Evolutionary conservation across 2,329 filamentous ascomycete genomes (phyloP).

Genomic region (Neofusicoccum laricinum): DNA sequence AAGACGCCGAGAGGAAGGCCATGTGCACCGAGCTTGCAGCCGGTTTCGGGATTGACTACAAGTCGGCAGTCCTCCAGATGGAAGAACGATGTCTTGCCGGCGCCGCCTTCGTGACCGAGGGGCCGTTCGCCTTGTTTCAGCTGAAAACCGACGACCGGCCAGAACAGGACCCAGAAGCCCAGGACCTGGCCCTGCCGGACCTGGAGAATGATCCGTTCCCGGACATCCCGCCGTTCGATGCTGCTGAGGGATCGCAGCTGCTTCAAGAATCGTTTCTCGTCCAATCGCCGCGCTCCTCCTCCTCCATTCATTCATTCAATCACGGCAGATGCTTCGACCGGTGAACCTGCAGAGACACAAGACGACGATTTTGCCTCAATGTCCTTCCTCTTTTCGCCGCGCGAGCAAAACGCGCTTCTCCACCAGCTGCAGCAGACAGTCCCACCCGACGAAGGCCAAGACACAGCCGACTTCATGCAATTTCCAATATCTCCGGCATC

Average conservation of each 20-base stretch:
- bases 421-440: background rate
- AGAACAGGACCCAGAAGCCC: background rate
- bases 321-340: background rate
- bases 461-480: background rate
- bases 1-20: background rate
- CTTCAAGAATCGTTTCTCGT: background rate
- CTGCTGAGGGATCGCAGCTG: background rate
- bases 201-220: background rate
- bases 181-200: background rate
- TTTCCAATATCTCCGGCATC: background rate
- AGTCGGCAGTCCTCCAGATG: background rate
- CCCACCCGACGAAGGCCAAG: background rate
- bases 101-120: background rate
- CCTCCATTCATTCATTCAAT: background rate
- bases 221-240: background rate
- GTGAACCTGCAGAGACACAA: background rate
- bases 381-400: background rate
- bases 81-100: background rate
- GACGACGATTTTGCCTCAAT: background rate
- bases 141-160: background rate
- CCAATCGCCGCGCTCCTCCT: background rate
- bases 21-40: background rate
- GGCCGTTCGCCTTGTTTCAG: background rate
- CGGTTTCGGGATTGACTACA: background rate
- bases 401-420: background rate